phyloP scores from a whole-genome alignment of 192 early-diverging fungal genomes.

The Coemansia pectinata region DNA sequence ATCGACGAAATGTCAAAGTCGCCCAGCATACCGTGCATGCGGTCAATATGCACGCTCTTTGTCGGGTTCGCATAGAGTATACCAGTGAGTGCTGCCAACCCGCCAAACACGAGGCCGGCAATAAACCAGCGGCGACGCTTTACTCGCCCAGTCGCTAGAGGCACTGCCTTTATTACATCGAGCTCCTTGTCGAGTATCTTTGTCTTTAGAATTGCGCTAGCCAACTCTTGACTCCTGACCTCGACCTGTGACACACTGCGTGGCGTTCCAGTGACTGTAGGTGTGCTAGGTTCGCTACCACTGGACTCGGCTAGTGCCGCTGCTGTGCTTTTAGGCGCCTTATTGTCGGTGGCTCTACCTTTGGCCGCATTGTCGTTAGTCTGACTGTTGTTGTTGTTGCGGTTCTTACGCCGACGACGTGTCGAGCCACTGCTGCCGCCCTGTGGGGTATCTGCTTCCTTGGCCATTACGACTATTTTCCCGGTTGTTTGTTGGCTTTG shows the following conservation, averaged over 20 bases:
- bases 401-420: background rate
- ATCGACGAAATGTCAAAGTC: slow-evolving; percentile 69
- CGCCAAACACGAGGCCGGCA: slow-evolving; percentile 62
- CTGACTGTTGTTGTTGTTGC: background rate
- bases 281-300: slow-evolving; percentile 12
- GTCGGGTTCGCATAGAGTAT: slow-evolving; percentile 54
- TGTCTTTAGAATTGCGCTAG: background rate
- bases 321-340: background rate
- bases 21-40: slow-evolving; percentile 47
- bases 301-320: background rate
- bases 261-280: slow-evolving; percentile 32
- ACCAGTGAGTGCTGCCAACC: slow-evolving; percentile 43
- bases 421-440: background rate
- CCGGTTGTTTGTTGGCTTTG: background rate
- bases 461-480: background rate
- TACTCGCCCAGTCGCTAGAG: slow-evolving; percentile 3
- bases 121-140: slow-evolving; percentile 55
- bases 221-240: background rate
- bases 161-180: background rate
- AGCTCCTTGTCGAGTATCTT: background rate
- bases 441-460: background rate
- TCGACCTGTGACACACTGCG: background rate
- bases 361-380: background rate
- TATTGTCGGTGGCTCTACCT: background rate
- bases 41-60: slow-evolving; percentile 55